phyloP scores from a whole-genome alignment of 768 basidiomycete genomes.

The Lentinula edodes region DNA sequence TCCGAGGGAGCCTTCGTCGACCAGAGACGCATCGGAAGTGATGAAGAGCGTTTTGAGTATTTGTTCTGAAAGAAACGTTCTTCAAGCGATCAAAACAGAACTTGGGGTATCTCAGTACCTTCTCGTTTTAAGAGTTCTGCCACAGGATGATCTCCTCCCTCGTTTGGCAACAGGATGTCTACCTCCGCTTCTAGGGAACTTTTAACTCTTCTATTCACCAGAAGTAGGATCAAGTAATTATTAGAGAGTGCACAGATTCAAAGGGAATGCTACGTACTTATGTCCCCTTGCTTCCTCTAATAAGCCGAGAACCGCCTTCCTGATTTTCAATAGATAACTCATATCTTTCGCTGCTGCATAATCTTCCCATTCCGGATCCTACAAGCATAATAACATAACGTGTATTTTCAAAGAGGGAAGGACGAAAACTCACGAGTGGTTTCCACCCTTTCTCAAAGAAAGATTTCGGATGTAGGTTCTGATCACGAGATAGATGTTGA shows the following conservation, averaged over 20 bases:
- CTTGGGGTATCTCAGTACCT: slow-evolving; percentile 25
- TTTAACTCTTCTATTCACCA: slow-evolving; percentile 51
- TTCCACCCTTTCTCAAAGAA: slow-evolving; percentile 72
- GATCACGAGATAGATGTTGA: slow-evolving; percentile 21
- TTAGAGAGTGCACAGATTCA: background rate
- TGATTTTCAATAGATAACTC: slow-evolving; percentile 52
- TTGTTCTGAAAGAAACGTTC: slow-evolving; percentile 33
- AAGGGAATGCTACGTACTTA: slow-evolving; percentile 44
- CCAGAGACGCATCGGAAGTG: slow-evolving; percentile 63
- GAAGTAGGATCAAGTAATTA: background rate
- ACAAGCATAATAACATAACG: background rate
- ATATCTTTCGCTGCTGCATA: slow-evolving; percentile 53
- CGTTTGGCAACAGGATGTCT: slow-evolving; percentile 49
- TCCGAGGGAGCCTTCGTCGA: slow-evolving; percentile 34
- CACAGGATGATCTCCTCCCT: slow-evolving; percentile 13
- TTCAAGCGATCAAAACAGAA: background rate
- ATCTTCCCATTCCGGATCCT: slow-evolving; percentile 65
- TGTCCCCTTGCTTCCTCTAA: slow-evolving; percentile 73
- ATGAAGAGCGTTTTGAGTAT: slow-evolving; percentile 75
- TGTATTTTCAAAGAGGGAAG: background rate
- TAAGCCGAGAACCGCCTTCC: slow-evolving; percentile 54
- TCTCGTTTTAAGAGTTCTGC: slow-evolving; percentile 34
- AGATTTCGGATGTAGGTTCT: slow-evolving; percentile 35
- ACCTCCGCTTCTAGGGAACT: slow-evolving; percentile 77
- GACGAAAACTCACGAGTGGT: slow-evolving; percentile 46